Base-by-base conservation (phyloP, 208 protist species). In the Tritrichomonas foetus region DNA sequence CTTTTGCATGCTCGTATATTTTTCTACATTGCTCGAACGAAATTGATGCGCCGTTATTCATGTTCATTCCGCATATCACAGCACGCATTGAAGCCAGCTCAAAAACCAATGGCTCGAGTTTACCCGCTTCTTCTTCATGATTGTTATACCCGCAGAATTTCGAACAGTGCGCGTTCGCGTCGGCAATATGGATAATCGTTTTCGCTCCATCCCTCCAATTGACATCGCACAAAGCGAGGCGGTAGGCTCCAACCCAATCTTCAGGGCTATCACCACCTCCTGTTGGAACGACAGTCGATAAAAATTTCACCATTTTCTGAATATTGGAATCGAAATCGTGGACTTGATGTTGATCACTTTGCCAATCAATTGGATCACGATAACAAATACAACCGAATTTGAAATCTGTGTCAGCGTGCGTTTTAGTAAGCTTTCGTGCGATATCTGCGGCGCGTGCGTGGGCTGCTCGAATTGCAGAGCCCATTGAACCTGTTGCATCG, bases 231-330 rank as follows among this genome's bases (percentile, higher is more conserved):
- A 78, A 25, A 8, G 25, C 25, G 33, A 13, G 9, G 5, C 20
- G 3, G 33, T 44, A 78, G 20, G 33, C 53, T 61, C 64, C 64
- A 69, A 69, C 27, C 78, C 78, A 89, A 89, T 89, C 78, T 57
- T 89, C 78, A 16, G 78, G 78, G 20, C 78, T 47, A 57, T 89
- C 78, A 20, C 78, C 78, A 25, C 9, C 30, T 89, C 78, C 78
- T 39, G 14, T 33, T 36, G 0, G 2, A 30, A 3, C 0, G 9
- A 27, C 1, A 22, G 9, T 82, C 11, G 16, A n/a, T 27, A 47
- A 16, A 33, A 33, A n/a, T 11, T 69, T 69, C 5, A 33, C 22
- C 27, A 69, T 33, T 69, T n/a, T n/a, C 3, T 33, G 3, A 69
- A 69, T n/a, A 69, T 69, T 25, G 5, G 27, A 69, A n/a, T 8